phyloP scores from a whole-genome alignment of 208 protist genomes.

The Trypanosoma platydactyli region DNA sequence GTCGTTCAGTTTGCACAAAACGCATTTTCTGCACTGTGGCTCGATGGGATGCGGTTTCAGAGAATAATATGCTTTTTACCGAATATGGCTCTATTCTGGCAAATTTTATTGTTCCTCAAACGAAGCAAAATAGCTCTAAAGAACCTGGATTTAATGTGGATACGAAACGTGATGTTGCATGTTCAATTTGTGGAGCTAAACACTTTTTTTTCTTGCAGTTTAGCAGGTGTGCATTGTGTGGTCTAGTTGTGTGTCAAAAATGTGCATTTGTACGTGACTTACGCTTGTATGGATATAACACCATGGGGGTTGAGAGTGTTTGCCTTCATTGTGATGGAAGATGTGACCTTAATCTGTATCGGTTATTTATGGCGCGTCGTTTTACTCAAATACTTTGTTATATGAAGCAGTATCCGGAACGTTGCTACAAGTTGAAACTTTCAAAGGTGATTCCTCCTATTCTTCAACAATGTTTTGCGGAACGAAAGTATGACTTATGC shows the following conservation, averaged over 20 bases:
- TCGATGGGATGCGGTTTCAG: slow-evolving; percentile 8
- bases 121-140: background rate
- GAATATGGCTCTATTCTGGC: slow-evolving; percentile 29
- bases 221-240: slow-evolving; percentile 12
- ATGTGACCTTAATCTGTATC: slow-evolving; percentile 32
- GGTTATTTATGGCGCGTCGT: slow-evolving; percentile 29
- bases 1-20: slow-evolving; percentile 23
- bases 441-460: slow-evolving; percentile 20
- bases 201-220: slow-evolving; percentile 5
- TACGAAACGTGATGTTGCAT: background rate
- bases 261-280: slow-evolving; percentile 20
- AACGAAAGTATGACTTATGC: slow-evolving; percentile 28
- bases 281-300: slow-evolving; percentile 18
- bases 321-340: slow-evolving; percentile 29
- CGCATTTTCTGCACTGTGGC: slow-evolving; percentile 1
- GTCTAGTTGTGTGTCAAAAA: slow-evolving; percentile 16
- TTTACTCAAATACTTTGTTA: slow-evolving; percentile 29
- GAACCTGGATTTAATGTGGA: background rate
- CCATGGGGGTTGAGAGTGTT: slow-evolving; percentile 7
- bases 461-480: slow-evolving; percentile 30
- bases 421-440: slow-evolving; percentile 26
- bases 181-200: slow-evolving; percentile 19
- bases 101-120: slow-evolving; percentile 22
- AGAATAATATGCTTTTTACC: slow-evolving; percentile 24
- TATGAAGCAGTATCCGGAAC: slow-evolving; percentile 23